These are phyloP conservation scores for Xerocomellus dryophilus DNA, from an alignment of 768 basidiomycete species.

Conservation along the genomic window DNA sequence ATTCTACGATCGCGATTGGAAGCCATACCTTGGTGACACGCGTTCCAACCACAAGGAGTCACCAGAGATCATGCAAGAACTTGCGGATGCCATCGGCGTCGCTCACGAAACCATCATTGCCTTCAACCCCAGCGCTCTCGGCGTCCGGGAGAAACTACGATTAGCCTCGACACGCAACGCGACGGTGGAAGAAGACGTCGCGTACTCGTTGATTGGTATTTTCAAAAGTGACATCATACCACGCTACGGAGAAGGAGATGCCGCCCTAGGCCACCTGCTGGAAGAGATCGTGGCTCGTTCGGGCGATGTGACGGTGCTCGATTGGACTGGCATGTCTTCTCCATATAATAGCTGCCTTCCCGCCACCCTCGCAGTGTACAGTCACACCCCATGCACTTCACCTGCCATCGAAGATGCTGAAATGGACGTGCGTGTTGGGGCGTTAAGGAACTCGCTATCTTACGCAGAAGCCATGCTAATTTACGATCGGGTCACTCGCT, in stretches of 20 bases:
- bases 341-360: conserved; percentile 16
- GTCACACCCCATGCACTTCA: not conserved
- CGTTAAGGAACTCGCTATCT: not conserved
- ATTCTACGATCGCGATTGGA: conserved; percentile 10
- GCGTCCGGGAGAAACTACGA: conserved; percentile 6
- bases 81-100: conserved; percentile 3
- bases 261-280: conserved; percentile 11
- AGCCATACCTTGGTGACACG: conserved; percentile 7
- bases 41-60: conserved; percentile 9
- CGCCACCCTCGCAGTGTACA: not conserved
- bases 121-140: conserved; percentile 8
- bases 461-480: not conserved
- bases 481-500: not conserved
- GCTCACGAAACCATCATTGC: not conserved
- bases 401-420: not conserved
- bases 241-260: conserved; percentile 6
- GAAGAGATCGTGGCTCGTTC: conserved; percentile 11
- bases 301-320: conserved; percentile 5
- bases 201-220: not conserved
- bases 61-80: conserved; percentile 4
- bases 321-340: conserved; percentile 11
- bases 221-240: not conserved
- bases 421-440: not conserved
- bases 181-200: not conserved
- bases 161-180: conserved; percentile 10